These are phyloP conservation scores for Trametes maxima DNA, from an alignment of 768 basidiomycete genomes.

Conservation along the genomic window DNA sequence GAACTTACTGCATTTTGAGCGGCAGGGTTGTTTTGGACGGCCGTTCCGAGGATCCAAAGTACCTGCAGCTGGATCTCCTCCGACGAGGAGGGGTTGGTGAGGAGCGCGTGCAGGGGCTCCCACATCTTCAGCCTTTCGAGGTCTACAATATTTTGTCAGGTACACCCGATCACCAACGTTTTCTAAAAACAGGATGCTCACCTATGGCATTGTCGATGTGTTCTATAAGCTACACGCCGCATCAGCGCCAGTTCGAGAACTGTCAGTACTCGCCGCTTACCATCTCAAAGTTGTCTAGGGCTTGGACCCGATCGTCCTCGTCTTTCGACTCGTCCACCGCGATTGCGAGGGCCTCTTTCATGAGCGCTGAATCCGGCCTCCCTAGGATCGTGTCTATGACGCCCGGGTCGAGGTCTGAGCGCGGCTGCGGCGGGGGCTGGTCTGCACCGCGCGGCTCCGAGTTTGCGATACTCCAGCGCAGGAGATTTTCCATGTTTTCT, in stretches of 20 bases:
- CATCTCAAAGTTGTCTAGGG: conserved; percentile 88
- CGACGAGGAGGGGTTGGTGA: conserved; percentile 55
- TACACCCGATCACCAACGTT: too few species aligned
- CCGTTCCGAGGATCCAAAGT: conserved; percentile 88
- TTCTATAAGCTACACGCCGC: conserved; percentile 70
- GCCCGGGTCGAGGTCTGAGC: conserved; percentile 71
- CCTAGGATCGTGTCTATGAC: conserved; percentile 86
- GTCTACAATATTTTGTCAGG: conserved; percentile 47
- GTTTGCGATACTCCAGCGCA: conserved; percentile 84
- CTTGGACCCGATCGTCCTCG: conserved; percentile 62
- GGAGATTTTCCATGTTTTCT: conserved; percentile 64
- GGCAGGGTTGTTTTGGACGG: conserved; percentile 85
- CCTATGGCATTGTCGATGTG: conserved; percentile 92
- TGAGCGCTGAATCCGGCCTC: conserved; percentile 76
- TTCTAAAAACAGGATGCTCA: conserved; percentile 29
- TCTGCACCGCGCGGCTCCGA: conserved; percentile 43
- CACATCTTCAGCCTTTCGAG: conserved; percentile 76
- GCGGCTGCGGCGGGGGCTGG: conserved; percentile 37
- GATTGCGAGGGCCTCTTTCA: conserved; percentile 76
- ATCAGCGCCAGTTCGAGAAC: background rate
- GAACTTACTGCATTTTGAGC: conserved; percentile 73
- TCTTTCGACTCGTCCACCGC: conserved; percentile 58
- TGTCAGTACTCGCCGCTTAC: conserved; percentile 41
- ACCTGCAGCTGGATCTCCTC: conserved; percentile 66
- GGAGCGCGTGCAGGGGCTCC: conserved; percentile 70